Evolutionary conservation across 2,329 filamentous ascomycete species (phyloP).

Genomic region (Calonectria pauciramosa): DNA sequence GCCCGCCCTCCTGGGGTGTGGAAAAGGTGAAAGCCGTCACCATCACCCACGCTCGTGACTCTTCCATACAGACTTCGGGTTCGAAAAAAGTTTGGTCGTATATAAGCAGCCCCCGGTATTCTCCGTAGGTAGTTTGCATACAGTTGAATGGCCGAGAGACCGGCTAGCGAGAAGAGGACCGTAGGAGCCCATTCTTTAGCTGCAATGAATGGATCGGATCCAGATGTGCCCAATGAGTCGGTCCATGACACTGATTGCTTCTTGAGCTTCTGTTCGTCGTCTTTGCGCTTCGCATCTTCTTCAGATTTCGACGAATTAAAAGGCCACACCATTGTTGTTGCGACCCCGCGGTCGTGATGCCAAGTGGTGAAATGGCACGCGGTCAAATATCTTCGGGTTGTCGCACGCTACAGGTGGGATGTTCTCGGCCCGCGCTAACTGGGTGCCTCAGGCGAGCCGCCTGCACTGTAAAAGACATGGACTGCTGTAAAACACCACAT

Average conservation of each 20-base stretch:
- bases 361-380: constrained; percentile 29
- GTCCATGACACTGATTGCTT: constrained; percentile 54
- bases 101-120: constrained; percentile 82
- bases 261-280: constrained; percentile 38
- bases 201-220: constrained; percentile 48
- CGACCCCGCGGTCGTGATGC: constrained; percentile 47
- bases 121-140: constrained; percentile 86
- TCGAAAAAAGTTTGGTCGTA: constrained; percentile 82
- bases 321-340: constrained; percentile 57
- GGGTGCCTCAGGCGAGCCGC: constrained; percentile 41
- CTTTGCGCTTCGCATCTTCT: constrained; percentile 37
- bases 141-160: constrained; percentile 60
- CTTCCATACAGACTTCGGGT: constrained; percentile 83
- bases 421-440: constrained; percentile 36
- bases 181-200: constrained; percentile 57
- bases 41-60: constrained; percentile 96
- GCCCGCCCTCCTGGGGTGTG: constrained; percentile 93
- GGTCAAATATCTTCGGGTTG: constrained; percentile 20
- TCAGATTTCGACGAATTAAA: constrained; percentile 50
- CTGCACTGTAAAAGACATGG: background rate
- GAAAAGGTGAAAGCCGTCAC: constrained; percentile 94
- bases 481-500: background rate
- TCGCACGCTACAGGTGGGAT: constrained; percentile 30
- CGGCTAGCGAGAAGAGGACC: constrained; percentile 54
- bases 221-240: constrained; percentile 50